Percentiles rank a stretch among this genome's conserved stretches.
phyloP scores from a whole-genome alignment of 2,329 filamentous ascomycete species.

The Emydomyces testavorans region DNA sequence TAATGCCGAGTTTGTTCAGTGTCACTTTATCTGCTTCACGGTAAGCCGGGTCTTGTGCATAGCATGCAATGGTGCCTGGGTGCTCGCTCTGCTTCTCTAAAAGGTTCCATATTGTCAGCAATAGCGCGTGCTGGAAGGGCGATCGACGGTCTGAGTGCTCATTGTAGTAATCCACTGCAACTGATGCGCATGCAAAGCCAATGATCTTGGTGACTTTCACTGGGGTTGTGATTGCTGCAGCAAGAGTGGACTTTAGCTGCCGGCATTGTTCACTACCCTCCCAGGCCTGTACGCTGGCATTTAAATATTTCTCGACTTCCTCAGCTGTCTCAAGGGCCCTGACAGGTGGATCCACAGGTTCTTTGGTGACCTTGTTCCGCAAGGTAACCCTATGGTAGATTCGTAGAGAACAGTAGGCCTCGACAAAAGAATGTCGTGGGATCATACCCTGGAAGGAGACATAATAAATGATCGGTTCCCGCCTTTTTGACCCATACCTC shows the following conservation, averaged over 20 bases:
- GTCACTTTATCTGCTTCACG: conserved; percentile 17
- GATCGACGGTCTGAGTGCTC: background rate
- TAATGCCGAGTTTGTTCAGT: conserved; percentile 18
- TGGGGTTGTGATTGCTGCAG: background rate
- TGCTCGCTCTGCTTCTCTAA: conserved; percentile 11
- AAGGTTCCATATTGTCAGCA: conserved; percentile 18
- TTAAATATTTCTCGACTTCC: background rate
- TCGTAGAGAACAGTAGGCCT: background rate
- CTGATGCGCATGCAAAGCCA: conserved; percentile 10
- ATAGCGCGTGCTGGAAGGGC: conserved; percentile 20
- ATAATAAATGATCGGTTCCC: background rate
- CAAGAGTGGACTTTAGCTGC: conserved; percentile 4
- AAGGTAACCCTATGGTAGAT: background rate
- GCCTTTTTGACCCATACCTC: background rate
- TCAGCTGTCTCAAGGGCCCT: background rate
- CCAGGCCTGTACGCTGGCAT: background rate
- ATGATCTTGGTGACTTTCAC: conserved; percentile 12
- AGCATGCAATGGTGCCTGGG: conserved; percentile 17
- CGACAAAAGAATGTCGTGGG: background rate
- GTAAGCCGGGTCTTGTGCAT: conserved; percentile 23
- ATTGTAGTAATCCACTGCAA: background rate
- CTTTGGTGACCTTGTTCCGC: conserved; percentile 10
- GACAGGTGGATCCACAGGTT: background rate
- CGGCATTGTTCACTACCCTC: conserved; percentile 9
- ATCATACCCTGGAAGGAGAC: background rate